Evolutionary conservation across 2,329 filamentous ascomycete genomes (phyloP), one percentile per base, ranked within the genome.

Genomic region (Sporothrix humicola): DNA sequence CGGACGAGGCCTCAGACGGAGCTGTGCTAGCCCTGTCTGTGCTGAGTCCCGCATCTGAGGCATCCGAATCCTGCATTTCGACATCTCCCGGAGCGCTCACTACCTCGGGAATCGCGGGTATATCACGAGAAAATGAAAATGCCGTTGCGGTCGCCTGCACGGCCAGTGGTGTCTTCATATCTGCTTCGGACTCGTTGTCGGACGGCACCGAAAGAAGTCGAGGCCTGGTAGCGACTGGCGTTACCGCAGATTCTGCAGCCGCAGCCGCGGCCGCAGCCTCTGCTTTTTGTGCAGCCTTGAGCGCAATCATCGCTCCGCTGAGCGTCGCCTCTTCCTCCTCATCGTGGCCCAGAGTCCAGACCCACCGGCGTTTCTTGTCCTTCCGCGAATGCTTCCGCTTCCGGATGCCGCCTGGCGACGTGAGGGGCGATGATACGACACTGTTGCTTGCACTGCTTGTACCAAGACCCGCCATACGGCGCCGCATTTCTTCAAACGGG

Each of bases 311-410:
- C 13, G 77, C 77, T 6, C 76, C 77, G 72, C 77, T 83, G 4
- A 84, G 79, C 46, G 83, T 81, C 72, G 83, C 82, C 66, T 84
- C 82, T 15, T 83, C 82, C 8, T 84, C 81, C 1, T 84, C 85
- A 0, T 87, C 87, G 74, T 85, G 84, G 2, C 86, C 87, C 61
- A 91, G 90, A 1, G 89, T 91, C 89, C 89, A 91, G 50, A 89
- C 87, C 89, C 89, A 91, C 59, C 86, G 86, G 13, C 89, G 83
- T 80, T 87, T 90, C 84, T 89, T 90, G 76, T 91, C 89, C 78
- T 83, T 90, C 76, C 89, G 87, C 79, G 83, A 84, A 46, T 82
- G 81, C 79, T 85, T 88, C 10, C 85, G 83, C 79, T 89, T 90
- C n/a, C 85, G 84, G 66, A 87, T 82, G 1, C 85, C 85, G 0